Conservation (phyloP, 257 asterid species). For the Euphrasia confusa region DNA sequence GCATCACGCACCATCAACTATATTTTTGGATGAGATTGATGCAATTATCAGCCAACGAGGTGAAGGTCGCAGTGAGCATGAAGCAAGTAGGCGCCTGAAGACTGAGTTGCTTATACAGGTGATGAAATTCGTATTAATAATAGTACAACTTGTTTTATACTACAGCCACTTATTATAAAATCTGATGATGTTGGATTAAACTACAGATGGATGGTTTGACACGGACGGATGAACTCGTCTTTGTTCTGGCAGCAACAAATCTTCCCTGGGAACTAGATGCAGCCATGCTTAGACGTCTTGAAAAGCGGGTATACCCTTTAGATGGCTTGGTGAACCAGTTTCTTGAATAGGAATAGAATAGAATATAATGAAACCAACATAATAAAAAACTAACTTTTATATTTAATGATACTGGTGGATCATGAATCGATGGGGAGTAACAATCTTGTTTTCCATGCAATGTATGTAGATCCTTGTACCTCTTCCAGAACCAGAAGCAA, state of each 20-base stretch:
- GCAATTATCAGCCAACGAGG: constrained; percentile 98
- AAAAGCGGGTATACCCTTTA: constrained; percentile 63
- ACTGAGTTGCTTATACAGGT: constrained; percentile 98
- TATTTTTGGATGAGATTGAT: constrained; percentile 95
- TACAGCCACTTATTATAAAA: constrained; percentile 12
- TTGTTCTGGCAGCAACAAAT: constrained; percentile 97
- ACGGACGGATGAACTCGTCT: constrained; percentile 85
- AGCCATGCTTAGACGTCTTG: constrained; percentile 99
- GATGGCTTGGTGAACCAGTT: constrained; percentile 19
- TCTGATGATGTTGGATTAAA: constrained; percentile 34
- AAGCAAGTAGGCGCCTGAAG: constrained; percentile 96
- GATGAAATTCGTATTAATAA: background rate
- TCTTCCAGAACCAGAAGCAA: constrained; percentile 93
- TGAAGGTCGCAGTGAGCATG: constrained; percentile 97
- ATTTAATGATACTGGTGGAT: background rate
- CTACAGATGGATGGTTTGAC: constrained; percentile 99
- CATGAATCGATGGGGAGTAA: constrained; percentile 7
- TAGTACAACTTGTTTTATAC: background rate
- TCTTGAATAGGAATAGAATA: background rate
- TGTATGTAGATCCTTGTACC: constrained; percentile 84
- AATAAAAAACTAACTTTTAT: background rate
- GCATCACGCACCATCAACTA: constrained; percentile 97
- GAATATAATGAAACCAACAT: background rate
- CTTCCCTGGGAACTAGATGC: constrained; percentile 99
- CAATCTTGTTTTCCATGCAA: constrained; percentile 22